Conservation (phyloP, 225 moss, liverwort and hornwort species). For the Asterella californica region DNA sequence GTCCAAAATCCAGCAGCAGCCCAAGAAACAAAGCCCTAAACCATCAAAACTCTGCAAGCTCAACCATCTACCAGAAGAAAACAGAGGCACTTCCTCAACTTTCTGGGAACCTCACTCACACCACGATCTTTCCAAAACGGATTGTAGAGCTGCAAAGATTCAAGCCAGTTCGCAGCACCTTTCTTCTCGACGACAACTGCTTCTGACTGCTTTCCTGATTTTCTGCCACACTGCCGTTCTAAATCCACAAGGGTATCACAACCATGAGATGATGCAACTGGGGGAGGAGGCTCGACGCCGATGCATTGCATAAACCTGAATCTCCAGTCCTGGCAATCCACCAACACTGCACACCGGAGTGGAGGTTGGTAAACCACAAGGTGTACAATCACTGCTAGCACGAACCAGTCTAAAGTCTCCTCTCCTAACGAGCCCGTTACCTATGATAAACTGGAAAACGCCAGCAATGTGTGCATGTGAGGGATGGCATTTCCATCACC, state of each 20-base stretch:
- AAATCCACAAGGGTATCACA: constrained; percentile 32
- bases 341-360: background rate
- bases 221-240: constrained; percentile 39
- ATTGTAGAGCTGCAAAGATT: constrained; percentile 24
- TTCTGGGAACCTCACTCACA: too few relatives aligned
- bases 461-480: constrained; percentile 27
- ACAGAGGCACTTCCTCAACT: too few relatives aligned
- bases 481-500: constrained; percentile 36
- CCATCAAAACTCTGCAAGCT: too few relatives aligned
- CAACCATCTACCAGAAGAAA: too few relatives aligned
- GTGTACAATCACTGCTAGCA: background rate
- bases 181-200: constrained; percentile 28
- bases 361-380: background rate
- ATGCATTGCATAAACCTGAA: background rate
- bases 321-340: background rate
- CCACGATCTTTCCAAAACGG: too few relatives aligned
- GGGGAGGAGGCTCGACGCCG: background rate
- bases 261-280: constrained; percentile 16
- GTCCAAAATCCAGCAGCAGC: too few relatives aligned
- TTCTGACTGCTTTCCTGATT: constrained; percentile 17
- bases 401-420: background rate
- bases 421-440: constrained; percentile 10
- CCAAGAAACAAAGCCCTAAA: too few relatives aligned
- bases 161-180: constrained; percentile 32
- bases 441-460: constrained; percentile 18